Evolutionary conservation across 352 stramenopile species (phyloP).

Genomic region (Phytophthora tentaculata): DNA sequence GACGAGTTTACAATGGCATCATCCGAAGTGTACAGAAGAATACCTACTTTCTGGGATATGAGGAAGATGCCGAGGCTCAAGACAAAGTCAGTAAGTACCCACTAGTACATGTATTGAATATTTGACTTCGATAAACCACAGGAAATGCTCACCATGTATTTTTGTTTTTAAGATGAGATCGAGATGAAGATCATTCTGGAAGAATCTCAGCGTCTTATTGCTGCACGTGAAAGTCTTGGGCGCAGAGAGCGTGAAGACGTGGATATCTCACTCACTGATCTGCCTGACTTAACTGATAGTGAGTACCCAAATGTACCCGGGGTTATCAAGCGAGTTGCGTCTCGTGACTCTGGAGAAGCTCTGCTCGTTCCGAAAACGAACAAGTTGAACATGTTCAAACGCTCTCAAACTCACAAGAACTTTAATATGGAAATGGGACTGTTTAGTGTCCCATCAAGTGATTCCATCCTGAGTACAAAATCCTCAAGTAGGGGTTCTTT

Average conservation of each 20-base stretch:
- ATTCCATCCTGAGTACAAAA: slow-evolving; percentile 6
- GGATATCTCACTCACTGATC: slow-evolving; percentile 62
- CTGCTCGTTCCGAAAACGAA: slow-evolving; percentile 23
- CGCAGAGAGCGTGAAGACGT: slow-evolving; percentile 32
- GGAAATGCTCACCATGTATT: neutral
- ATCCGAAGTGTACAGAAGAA: slow-evolving; percentile 56
- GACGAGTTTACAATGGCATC: slow-evolving; percentile 69
- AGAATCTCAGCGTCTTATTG: slow-evolving; percentile 59
- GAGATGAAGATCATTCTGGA: slow-evolving; percentile 84
- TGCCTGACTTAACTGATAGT: slow-evolving; percentile 57
- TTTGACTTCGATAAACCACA: neutral
- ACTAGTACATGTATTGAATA: neutral
- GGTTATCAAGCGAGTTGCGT: slow-evolving; percentile 48
- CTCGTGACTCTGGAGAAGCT: slow-evolving; percentile 27
- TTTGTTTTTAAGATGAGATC: slow-evolving; percentile 54
- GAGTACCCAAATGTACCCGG: slow-evolving; percentile 18
- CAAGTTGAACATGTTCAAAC: slow-evolving; percentile 32
- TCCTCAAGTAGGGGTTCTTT: slow-evolving; percentile 7
- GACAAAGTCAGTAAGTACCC: slow-evolving; percentile 69
- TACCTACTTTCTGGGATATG: slow-evolving; percentile 64
- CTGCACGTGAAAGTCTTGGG: slow-evolving; percentile 36
- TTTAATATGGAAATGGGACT: slow-evolving; percentile 16
- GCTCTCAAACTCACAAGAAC: slow-evolving; percentile 47
- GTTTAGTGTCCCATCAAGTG: slow-evolving; percentile 11
- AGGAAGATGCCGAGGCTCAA: slow-evolving; percentile 59